phyloP scores from a whole-genome alignment of 1,284 basidiomycete species.

The Cutaneotrichosporon sp. region DNA sequence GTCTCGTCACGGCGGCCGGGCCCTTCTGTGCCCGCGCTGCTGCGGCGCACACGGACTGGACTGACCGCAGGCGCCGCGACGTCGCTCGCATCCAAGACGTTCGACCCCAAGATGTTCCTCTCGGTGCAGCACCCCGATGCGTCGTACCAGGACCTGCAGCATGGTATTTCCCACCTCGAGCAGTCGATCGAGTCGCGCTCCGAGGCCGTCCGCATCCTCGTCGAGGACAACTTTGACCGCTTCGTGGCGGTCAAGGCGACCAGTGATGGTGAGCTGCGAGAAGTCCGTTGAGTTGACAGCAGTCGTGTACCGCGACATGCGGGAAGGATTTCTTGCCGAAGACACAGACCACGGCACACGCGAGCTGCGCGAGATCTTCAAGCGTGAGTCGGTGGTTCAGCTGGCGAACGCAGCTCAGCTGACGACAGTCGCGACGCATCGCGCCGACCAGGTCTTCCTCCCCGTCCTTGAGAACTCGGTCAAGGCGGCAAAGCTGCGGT shows the following conservation, averaged over 20 bases:
- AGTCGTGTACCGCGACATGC: conserved; percentile 94
- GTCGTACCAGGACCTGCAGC: conserved; percentile 84
- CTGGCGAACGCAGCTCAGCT: conserved; percentile 6
- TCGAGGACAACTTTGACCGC: conserved; percentile 97
- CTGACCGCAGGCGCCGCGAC: conserved; percentile 67
- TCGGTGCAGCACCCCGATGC: conserved; percentile 93
- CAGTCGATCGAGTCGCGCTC: conserved; percentile 82
- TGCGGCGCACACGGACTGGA: neutral
- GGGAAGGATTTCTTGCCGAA: conserved; percentile 76
- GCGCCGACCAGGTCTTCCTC: conserved; percentile 93
- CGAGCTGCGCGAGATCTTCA: conserved; percentile 77
- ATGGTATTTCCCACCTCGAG: conserved; percentile 71
- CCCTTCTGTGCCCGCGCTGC: neutral
- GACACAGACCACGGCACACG: conserved; percentile 79
- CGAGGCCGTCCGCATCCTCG: conserved; percentile 88
- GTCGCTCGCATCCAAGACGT: conserved; percentile 85
- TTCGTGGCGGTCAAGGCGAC: conserved; percentile 98
- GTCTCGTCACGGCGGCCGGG: neutral
- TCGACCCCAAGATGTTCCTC: conserved; percentile 93
- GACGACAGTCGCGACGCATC: conserved; percentile 64
- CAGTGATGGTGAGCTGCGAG: conserved; percentile 76
- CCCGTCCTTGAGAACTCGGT: conserved; percentile 95
- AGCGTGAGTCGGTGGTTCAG: conserved; percentile 64
- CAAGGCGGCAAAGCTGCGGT: conserved; percentile 89
- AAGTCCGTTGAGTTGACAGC: neutral